Evolutionary conservation across 2,329 filamentous ascomycete species (phyloP).

Genomic region (Cladosporium sp.): DNA sequence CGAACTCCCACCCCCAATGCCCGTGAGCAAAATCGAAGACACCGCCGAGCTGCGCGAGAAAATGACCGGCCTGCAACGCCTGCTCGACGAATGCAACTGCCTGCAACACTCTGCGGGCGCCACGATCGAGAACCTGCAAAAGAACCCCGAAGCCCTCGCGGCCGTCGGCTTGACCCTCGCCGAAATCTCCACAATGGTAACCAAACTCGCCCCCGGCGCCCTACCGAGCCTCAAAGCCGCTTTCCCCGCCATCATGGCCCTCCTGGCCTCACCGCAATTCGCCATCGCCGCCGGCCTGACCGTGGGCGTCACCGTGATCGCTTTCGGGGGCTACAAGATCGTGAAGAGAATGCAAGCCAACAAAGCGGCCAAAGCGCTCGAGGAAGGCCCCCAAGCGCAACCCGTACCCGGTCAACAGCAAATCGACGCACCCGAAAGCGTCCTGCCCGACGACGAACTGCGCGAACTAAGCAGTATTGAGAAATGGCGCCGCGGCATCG

Average conservation of each 20-base stretch:
- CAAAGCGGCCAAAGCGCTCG: constrained; percentile 28
- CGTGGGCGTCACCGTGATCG: constrained; percentile 90
- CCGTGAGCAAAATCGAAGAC: constrained; percentile 43
- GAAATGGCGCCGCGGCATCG: constrained; percentile 60
- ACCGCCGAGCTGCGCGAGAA: constrained; percentile 62
- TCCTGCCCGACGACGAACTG: constrained; percentile 51
- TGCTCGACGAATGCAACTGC: constrained; percentile 85
- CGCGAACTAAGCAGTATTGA: constrained; percentile 56
- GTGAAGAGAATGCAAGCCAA: constrained; percentile 72
- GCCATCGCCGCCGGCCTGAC: constrained; percentile 86
- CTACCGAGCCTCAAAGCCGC: constrained; percentile 71
- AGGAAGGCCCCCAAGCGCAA: constrained; percentile 13
- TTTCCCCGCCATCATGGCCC: constrained; percentile 79
- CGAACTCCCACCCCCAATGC: constrained; percentile 67
- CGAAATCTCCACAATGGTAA: constrained; percentile 77
- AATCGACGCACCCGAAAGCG: constrained; percentile 15
- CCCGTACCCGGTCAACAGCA: constrained; percentile 8
- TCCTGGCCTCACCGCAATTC: constrained; percentile 88
- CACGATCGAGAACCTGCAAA: constrained; percentile 76
- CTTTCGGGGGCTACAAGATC: constrained; percentile 96
- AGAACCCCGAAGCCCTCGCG: constrained; percentile 85
- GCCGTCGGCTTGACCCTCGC: constrained; percentile 90
- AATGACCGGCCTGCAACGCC: constrained; percentile 67
- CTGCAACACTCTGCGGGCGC: constrained; percentile 76
- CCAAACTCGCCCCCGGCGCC: constrained; percentile 80